Evolutionary conservation across 495 filamentous ascomycete species (phyloP).

Genomic region (Amorphotheca resinae): DNA sequence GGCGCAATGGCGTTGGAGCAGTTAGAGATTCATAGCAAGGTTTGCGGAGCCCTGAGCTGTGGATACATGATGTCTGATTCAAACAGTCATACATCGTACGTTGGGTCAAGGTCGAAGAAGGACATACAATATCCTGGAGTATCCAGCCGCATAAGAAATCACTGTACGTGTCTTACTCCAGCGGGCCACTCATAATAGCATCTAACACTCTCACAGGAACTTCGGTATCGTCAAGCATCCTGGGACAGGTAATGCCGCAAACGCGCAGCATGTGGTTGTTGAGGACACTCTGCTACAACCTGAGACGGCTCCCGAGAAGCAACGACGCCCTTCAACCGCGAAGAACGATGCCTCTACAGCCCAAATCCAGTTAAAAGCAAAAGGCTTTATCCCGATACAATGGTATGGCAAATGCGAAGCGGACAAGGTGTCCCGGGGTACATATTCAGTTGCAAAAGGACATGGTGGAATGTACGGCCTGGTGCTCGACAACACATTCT

Average conservation of each 20-base stretch:
- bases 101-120: constrained; percentile 83
- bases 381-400: constrained; percentile 73
- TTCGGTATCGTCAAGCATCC: constrained; percentile 97
- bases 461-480: constrained; percentile 90
- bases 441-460: constrained; percentile 57
- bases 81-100: constrained; percentile 87
- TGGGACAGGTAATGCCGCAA: constrained; percentile 36
- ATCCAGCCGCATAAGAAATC: constrained; percentile 96
- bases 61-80: background rate
- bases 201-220: constrained; percentile 40
- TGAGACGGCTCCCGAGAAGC: constrained; percentile 7
- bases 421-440: constrained; percentile 88
- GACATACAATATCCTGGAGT: constrained; percentile 93
- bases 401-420: constrained; percentile 95
- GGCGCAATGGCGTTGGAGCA: constrained; percentile 84
- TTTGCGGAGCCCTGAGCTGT: constrained; percentile 27
- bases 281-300: constrained; percentile 14
- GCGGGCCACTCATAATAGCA: background rate
- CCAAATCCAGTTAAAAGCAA: constrained; percentile 68
- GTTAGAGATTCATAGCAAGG: constrained; percentile 95
- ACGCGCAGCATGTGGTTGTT: constrained; percentile 2
- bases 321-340: constrained; percentile 8
- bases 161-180: constrained; percentile 36
- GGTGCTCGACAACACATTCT: constrained; percentile 98
- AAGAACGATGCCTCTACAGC: constrained; percentile 46